phyloP scores from a whole-genome alignment of 192 early-diverging fungal genomes.

The Entomortierella beljakovae region DNA sequence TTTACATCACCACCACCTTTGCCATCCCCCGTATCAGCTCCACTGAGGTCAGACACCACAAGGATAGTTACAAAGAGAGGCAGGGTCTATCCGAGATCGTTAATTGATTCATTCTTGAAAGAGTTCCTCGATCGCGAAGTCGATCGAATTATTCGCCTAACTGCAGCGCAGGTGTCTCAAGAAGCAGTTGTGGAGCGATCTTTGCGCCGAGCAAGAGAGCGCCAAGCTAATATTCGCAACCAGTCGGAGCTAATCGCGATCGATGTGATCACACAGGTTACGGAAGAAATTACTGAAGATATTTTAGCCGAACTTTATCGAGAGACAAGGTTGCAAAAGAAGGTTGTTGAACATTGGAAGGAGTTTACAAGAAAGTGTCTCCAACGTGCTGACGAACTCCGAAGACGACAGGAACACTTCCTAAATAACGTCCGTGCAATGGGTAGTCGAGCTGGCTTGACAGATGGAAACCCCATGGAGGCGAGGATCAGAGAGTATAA shows the following conservation, averaged over 20 bases:
- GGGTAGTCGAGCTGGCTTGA: slow-evolving; percentile 34
- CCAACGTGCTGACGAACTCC: slow-evolving; percentile 30
- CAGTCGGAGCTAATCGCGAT: slow-evolving; percentile 7
- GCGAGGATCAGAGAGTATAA: slow-evolving; percentile 27
- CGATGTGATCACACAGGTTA: slow-evolving; percentile 7
- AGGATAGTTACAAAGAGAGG: slow-evolving; percentile 29
- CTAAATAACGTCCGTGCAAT: slow-evolving; percentile 34
- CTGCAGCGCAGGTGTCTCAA: slow-evolving; percentile 22
- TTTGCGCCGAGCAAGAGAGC: slow-evolving; percentile 15
- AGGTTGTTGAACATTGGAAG: slow-evolving; percentile 16
- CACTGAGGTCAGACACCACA: slow-evolving; percentile 27
- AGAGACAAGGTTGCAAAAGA: slow-evolving; percentile 11
- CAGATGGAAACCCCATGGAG: slow-evolving; percentile 9
- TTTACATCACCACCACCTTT: background rate
- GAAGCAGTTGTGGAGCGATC: slow-evolving; percentile 26
- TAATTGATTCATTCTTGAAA: slow-evolving; percentile 21
- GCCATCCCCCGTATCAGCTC: background rate
- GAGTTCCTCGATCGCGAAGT: slow-evolving; percentile 18
- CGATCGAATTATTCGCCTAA: slow-evolving; percentile 21
- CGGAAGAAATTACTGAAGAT: background rate
- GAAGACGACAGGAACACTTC: slow-evolving; percentile 31
- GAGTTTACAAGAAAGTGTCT: slow-evolving; percentile 13
- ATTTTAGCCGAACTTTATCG: slow-evolving; percentile 29
- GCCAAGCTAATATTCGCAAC: slow-evolving; percentile 9
- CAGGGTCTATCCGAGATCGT: slow-evolving; percentile 24